Evolutionary conservation across 352 stramenopile genomes (phyloP), one percentile per base, ranked within the genome.

Genomic region (Phytophthora melonis): DNA sequence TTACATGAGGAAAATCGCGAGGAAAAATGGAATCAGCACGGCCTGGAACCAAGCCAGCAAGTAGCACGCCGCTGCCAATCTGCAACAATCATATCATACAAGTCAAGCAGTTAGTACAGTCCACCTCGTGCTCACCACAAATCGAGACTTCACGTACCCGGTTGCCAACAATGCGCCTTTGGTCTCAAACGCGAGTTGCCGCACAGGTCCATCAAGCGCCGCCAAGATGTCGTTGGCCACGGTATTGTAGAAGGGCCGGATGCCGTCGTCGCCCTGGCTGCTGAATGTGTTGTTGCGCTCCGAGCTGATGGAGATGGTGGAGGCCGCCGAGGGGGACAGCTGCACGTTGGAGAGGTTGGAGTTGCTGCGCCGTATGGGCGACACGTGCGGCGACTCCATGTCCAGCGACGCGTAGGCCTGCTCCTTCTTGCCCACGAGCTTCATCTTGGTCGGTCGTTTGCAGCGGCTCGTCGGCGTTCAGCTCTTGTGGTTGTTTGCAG

Each of bases 1-100:
- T 53, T 63, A 97, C 90, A 97, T 97, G 49, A 97, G 79, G 63
- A 97, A 97, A 67, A 97, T 86, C 0, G 90, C 88, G 47, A 97
- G 82, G 78, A 97, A 97, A 69, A 97, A 97, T 11, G 90, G 90
- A 18, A 97, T 82, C 21, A 97, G 74, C 60, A 95, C 90, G 18
- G 82, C 87, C 65, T 97, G 84, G 72, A 97, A 97, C 83, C 86
- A 97, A 34, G 89, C 82, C 7, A 97, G 78, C 64, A 97, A 68
- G 72, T 97, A 97, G 73, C 85, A 95, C 19, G 80, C 68, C 6
- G 88, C 82, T 19, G 90, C 90, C 32, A 97, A 66, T 56, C 88
- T 93, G 56, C 1, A 70, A 41, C n/a, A 19, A 23, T 19, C 11
- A 45, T 47, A n/a, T 43, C 7, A 62, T 5, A 30, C 3, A 39